phyloP scores from a whole-genome alignment of 129 eudicot species.

The Gnaphalium uliginosum region DNA sequence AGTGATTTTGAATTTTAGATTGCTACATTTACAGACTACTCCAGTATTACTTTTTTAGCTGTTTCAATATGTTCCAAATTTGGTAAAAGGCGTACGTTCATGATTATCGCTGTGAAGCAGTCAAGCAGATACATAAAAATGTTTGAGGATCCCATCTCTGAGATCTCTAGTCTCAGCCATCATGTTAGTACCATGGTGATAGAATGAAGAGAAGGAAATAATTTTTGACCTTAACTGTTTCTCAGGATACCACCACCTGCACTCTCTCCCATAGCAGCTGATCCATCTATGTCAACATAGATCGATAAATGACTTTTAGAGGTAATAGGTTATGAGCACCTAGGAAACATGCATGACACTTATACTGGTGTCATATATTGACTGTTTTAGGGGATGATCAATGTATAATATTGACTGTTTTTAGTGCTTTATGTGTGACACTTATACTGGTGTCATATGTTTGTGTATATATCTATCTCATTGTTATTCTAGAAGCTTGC shows the following conservation, averaged over 20 bases:
- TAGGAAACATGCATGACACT: not conserved
- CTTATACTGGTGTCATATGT: not conserved
- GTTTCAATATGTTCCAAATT: not conserved
- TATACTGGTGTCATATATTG: too few species aligned
- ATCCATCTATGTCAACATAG: not conserved
- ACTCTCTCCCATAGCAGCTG: too few species aligned
- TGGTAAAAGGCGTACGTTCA: not conserved
- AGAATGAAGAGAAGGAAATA: too few species aligned
- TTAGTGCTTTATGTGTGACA: not conserved
- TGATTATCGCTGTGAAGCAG: not conserved
- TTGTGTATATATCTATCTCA: not conserved
- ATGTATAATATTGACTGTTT: not conserved
- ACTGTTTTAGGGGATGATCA: not conserved
- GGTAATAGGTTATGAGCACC: not conserved
- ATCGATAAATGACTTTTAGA: not conserved
- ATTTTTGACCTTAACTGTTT: too few species aligned
- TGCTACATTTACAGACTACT: not conserved
- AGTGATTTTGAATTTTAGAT: not conserved
- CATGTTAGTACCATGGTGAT: too few species aligned
- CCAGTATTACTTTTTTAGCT: not conserved
- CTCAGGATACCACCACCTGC: too few species aligned
- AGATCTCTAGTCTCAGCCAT: too few species aligned
- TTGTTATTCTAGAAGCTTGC: not conserved
- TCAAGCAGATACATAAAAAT: conserved; percentile 6
- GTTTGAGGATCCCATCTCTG: too few species aligned